These are phyloP conservation scores for Hypoxylon sp. DNA, from an alignment of 2,329 filamentous ascomycete genomes.

Conservation along the genomic window DNA sequence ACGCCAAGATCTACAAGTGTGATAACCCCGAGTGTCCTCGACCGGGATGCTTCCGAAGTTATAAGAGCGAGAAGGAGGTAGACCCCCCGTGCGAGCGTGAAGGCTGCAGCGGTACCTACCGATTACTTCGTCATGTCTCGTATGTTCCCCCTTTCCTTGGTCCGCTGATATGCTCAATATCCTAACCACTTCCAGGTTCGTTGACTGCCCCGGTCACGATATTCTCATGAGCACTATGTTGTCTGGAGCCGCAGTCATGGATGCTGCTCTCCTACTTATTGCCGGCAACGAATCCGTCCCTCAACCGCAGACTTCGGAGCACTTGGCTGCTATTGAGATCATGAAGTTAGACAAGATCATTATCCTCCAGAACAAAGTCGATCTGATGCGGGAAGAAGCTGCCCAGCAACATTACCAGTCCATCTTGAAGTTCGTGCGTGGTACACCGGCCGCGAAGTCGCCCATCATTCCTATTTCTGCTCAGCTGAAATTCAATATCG, in stretches of 20 bases:
- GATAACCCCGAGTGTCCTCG: conserved; percentile 90
- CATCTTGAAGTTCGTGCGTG: conserved; percentile 97
- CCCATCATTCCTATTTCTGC: conserved; percentile 97
- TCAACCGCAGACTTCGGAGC: conserved; percentile 97
- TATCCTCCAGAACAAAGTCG: conserved; percentile 99
- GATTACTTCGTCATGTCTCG: conserved; percentile 90
- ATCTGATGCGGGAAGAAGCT: conserved; percentile 95
- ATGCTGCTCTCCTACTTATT: conserved; percentile 93
- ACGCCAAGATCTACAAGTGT: conserved; percentile 99
- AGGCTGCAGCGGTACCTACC: conserved; percentile 87
- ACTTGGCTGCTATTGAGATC: conserved; percentile 98
- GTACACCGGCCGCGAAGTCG: conserved; percentile 92
- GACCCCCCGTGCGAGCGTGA: conserved; percentile 95
- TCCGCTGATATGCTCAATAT: conserved; percentile 7
- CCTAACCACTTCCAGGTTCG: conserved; percentile 69
- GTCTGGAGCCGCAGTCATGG: conserved; percentile 99
- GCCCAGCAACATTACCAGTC: conserved; percentile 95
- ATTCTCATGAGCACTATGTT: conserved; percentile 99
- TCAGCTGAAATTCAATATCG: conserved; percentile 99
- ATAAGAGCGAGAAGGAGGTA: conserved; percentile 98
- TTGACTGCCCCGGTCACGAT: conserved; percentile 99
- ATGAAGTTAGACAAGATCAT: conserved; percentile 99
- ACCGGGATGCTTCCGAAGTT: conserved; percentile 94
- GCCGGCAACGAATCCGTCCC: conserved; percentile 98
- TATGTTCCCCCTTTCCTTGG: conserved; percentile 58